Evolutionary conservation across 2,329 filamentous ascomycete species (phyloP).

Genomic region (Aureobasidium musti): DNA sequence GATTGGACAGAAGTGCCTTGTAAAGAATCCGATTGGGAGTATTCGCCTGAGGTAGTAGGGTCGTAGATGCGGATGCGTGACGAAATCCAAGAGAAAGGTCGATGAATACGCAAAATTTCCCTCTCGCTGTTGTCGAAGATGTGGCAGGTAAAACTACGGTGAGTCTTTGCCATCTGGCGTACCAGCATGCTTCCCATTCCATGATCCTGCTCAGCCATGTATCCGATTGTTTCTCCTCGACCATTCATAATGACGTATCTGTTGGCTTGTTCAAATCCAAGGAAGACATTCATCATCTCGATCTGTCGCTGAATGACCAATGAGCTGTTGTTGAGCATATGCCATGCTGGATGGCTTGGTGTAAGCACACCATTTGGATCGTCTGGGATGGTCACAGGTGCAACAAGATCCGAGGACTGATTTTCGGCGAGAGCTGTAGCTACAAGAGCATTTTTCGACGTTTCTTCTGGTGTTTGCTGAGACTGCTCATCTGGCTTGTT

Average conservation of each 20-base stretch:
- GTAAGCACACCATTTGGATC: conserved; percentile 62
- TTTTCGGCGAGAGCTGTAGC: conserved; percentile 50
- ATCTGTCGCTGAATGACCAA: conserved; percentile 64
- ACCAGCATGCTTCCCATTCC: conserved; percentile 59
- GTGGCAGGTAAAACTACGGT: conserved; percentile 65
- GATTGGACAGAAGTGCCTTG: conserved; percentile 46
- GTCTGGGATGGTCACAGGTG: conserved; percentile 63
- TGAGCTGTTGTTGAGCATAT: conserved; percentile 61
- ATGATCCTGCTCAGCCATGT: conserved; percentile 64
- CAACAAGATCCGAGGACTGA: conserved; percentile 53
- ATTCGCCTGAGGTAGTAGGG: conserved; percentile 37
- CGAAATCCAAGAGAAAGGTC: conserved; percentile 66
- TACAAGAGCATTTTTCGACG: conserved; percentile 47
- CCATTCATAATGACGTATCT: conserved; percentile 67
- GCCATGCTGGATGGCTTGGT: conserved; percentile 58
- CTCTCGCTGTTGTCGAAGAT: conserved; percentile 63
- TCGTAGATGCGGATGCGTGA: conserved; percentile 61
- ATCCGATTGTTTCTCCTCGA: conserved; percentile 63
- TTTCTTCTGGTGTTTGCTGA: conserved; percentile 33
- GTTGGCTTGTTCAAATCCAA: conserved; percentile 68
- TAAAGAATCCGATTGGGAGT: conserved; percentile 5
- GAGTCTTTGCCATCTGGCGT: conserved; percentile 62
- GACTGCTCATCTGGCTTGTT: conserved; percentile 25
- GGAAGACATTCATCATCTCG: conserved; percentile 66
- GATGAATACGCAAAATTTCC: conserved; percentile 63